Base-by-base conservation (phyloP, 108 stramenopile genomes). In the Skeletonema potamos region DNA sequence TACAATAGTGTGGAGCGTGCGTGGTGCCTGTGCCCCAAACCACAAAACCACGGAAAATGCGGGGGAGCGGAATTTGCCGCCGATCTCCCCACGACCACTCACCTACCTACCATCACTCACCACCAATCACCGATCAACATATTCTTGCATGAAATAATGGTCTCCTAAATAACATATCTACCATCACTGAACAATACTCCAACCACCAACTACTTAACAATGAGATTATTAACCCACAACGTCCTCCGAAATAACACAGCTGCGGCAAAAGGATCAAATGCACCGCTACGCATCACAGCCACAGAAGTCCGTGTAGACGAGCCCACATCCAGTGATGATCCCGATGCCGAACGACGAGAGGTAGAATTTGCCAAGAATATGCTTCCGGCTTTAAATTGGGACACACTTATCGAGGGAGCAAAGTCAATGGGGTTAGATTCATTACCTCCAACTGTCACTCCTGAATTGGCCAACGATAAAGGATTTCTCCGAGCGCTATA, bases 171-270 rank as follows among this genome's bases (percentile, higher is more conserved):
- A n/a, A n/a, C n/a, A n/a, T n/a, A n/a, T n/a, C n/a, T n/a, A n/a
- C n/a, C n/a, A n/a, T n/a, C 12, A 12, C 36, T 32, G 30, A 4
- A 0, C 3, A 41, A 8, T 1, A 41, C 3, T 41, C 39, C 39
- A 15, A 3, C 39, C 39, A 41, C 39, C 39, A 3, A 51, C 22
- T 6, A 5, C 15, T 20, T 4, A 68, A 15, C 29, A 96, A 96
- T 96, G 94, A 82, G 95, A 77, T 78, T 97, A 58, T 81, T 96
- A 4, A 97, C 95, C 3, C 96, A 97, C 82, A 97, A 97, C 71
- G 86, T 94, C 30, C 81, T 97, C 61, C 70, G 87, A 57, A 91
- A 91, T 60, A 95, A 92, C 64, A 69, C 91, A 7, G 82, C 82
- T 61, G 91, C 89, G 18, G 91, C 92, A 11, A 77, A 87, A 9